Percentiles rank a stretch among this genome's conserved stretches.
These are phyloP conservation scores for Pilatotrama ljubarskyi DNA, from an alignment of 768 basidiomycete species.

Conservation along the genomic window DNA sequence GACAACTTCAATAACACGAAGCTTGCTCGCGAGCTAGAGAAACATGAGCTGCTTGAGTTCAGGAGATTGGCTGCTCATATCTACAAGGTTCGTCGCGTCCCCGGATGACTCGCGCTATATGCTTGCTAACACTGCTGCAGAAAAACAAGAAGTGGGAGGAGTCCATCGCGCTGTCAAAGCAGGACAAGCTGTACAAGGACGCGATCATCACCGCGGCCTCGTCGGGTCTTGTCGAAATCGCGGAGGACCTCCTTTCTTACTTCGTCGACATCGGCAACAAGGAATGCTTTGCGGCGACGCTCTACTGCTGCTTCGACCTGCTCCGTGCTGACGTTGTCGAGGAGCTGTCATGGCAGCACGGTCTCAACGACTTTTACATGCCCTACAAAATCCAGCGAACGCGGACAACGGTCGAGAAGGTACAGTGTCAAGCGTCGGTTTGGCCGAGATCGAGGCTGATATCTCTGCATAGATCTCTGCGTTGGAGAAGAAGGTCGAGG, in stretches of 20 bases:
- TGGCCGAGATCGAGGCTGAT: neutral
- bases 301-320: slow-evolving; percentile 96
- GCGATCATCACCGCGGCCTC: slow-evolving; percentile 89
- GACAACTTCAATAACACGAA: slow-evolving; percentile 95
- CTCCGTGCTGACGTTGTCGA: slow-evolving; percentile 89
- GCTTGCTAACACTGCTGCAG: slow-evolving; percentile 44
- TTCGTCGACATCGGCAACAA: slow-evolving; percentile 99
- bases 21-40: slow-evolving; percentile 83
- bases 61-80: slow-evolving; percentile 91
- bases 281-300: slow-evolving; percentile 90
- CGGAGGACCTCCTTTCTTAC: slow-evolving; percentile 93
- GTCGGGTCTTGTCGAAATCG: slow-evolving; percentile 84
- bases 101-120: too few species aligned
- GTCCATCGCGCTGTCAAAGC: slow-evolving; percentile 91
- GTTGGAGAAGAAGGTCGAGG: slow-evolving; percentile 88
- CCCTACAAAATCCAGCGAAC: slow-evolving; percentile 91
- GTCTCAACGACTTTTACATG: slow-evolving; percentile 96
- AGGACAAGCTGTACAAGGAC: slow-evolving; percentile 97
- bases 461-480: slow-evolving; percentile 26
- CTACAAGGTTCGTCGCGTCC: slow-evolving; percentile 71
- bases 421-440: slow-evolving; percentile 28
- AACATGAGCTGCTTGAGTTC: slow-evolving; percentile 93
- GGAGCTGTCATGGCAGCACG: slow-evolving; percentile 96
- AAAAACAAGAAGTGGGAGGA: slow-evolving; percentile 98
- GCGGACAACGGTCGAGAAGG: slow-evolving; percentile 76